Percentiles rank a stretch among this genome's conserved stretches.
phyloP scores from a whole-genome alignment of 306 rosid species.

The Spatholobus suberectus region DNA sequence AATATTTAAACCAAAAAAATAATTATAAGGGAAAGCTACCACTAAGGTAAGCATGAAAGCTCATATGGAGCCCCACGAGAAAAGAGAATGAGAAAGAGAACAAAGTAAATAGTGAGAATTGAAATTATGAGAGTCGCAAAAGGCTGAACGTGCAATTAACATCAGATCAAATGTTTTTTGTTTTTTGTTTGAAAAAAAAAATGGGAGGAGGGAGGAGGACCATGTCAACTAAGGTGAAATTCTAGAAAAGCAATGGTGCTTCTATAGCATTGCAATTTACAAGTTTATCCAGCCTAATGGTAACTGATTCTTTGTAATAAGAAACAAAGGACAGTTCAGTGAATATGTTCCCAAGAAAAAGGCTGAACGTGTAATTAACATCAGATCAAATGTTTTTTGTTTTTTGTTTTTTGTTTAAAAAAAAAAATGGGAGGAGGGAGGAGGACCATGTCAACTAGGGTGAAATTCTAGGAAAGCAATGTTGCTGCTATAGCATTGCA shows the following conservation, averaged over 20 bases:
- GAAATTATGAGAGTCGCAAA: background rate
- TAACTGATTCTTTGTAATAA: constrained; percentile 25
- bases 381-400: background rate
- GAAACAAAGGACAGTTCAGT: constrained; percentile 36
- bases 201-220: background rate
- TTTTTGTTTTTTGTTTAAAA: too few species aligned
- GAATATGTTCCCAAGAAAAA: constrained; percentile 63
- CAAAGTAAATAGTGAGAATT: too few species aligned
- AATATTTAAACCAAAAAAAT: too few species aligned
- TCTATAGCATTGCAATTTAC: background rate
- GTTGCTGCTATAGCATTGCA: background rate
- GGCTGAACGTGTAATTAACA: background rate
- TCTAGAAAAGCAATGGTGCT: background rate
- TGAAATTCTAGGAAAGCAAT: background rate
- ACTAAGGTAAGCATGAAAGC: too few species aligned
- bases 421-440: background rate
- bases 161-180: background rate
- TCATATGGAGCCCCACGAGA: too few species aligned
- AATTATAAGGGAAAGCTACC: too few species aligned
- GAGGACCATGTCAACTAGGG: background rate
- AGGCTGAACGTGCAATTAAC: background rate
- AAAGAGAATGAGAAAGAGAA: too few species aligned
- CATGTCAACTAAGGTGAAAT: background rate
- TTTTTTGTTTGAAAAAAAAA: too few species aligned
- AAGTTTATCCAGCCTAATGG: background rate